Conservation (phyloP, 2,329 filamentous ascomycete genomes). For the Trichothecium roseum region DNA sequence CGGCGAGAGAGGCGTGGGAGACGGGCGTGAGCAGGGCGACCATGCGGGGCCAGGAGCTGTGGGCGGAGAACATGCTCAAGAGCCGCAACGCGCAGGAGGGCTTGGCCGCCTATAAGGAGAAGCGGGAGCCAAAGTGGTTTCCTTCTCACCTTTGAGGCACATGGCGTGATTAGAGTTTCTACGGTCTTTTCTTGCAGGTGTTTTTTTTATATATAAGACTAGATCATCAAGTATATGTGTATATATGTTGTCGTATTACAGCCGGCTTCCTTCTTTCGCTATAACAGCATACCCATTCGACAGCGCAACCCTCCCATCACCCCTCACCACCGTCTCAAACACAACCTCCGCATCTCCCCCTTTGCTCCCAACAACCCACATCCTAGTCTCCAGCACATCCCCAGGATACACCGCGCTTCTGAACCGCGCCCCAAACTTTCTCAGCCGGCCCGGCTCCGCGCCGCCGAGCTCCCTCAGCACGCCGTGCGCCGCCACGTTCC, state of each 20-base stretch:
- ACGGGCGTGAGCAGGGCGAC: conserved; percentile 20
- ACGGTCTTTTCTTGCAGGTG: neutral
- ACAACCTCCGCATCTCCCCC: conserved; percentile 21
- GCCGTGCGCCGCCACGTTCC: conserved; percentile 34
- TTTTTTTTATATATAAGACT: too few species aligned
- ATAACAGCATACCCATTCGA: conserved; percentile 23
- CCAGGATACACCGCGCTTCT: conserved; percentile 35
- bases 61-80: conserved; percentile 17
- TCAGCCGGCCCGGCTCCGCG: conserved; percentile 27
- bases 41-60: conserved; percentile 20
- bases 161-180: neutral
- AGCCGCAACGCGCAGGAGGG: conserved; percentile 18
- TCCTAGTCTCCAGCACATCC: conserved; percentile 29
- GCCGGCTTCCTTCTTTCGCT: conserved; percentile 14
- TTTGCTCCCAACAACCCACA: conserved; percentile 25
- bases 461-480: conserved; percentile 27
- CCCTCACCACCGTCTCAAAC: conserved; percentile 28
- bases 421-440: conserved; percentile 32
- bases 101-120: conserved; percentile 17
- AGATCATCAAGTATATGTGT: neutral
- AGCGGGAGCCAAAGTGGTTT: conserved; percentile 18
- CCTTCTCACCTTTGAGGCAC: too few species aligned
- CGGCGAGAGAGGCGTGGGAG: conserved; percentile 22
- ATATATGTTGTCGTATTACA: conserved; percentile 11
- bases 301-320: conserved; percentile 25